phyloP scores from a whole-genome alignment of 1,139 yeast species.

The Nakaseomyces uthaithaninus region DNA sequence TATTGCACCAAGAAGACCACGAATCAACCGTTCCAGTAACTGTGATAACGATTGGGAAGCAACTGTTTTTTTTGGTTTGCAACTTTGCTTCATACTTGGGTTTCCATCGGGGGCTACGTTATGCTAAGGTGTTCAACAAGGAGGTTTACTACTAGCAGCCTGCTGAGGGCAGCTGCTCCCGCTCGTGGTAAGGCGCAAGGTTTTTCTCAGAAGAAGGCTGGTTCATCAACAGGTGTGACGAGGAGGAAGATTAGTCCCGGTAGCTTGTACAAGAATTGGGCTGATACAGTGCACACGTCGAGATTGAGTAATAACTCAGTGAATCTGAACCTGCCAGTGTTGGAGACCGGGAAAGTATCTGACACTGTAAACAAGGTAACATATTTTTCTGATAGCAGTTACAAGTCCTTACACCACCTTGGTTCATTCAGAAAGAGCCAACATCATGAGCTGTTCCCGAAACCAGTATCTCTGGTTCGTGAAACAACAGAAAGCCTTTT shows the following conservation, averaged over 20 bases:
- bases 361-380: slow-evolving; percentile 17
- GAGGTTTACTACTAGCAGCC: background rate
- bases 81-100: too few relatives aligned
- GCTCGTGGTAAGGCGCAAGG: slow-evolving; percentile 28
- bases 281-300: slow-evolving; percentile 25
- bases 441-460: slow-evolving; percentile 51
- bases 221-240: slow-evolving; percentile 17
- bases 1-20: background rate
- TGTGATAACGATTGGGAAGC: background rate
- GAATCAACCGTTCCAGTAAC: background rate
- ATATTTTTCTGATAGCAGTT: slow-evolving; percentile 21
- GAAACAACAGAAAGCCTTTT: slow-evolving; percentile 24
- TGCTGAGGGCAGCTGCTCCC: slow-evolving; percentile 19
- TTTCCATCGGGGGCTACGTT: background rate
- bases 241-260: slow-evolving; percentile 25
- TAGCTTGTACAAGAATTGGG: slow-evolving; percentile 28
- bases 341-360: slow-evolving; percentile 17
- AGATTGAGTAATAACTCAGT: slow-evolving; percentile 23
- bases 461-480: slow-evolving; percentile 51
- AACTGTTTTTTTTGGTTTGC: background rate
- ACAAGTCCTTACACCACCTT: slow-evolving; percentile 29
- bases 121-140: slow-evolving; percentile 5
- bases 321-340: slow-evolving; percentile 20
- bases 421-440: slow-evolving; percentile 60
- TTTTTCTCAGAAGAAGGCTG: slow-evolving; percentile 22